Conservation (phyloP, 805 yeast genomes). For the Saccharomycopsis selenospora region DNA sequence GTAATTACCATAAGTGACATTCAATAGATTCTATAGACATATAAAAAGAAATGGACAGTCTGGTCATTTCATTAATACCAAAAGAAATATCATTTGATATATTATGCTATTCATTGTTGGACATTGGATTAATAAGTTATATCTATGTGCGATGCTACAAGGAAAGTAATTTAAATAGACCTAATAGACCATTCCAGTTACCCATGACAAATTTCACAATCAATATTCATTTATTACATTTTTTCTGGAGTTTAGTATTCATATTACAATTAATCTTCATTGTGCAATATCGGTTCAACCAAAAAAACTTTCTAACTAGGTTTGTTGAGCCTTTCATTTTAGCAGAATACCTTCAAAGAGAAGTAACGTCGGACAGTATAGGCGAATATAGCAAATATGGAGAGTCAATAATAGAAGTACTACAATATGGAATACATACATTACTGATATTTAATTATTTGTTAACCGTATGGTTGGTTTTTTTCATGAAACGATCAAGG, state of each 20-base stretch:
- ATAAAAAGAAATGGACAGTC: too few relatives aligned
- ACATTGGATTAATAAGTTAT: background rate
- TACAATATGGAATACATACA: too few relatives aligned
- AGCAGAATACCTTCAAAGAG: too few relatives aligned
- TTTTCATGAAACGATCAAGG: background rate
- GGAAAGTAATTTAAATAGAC: background rate
- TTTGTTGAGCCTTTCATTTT: too few relatives aligned
- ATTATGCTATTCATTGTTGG: background rate
- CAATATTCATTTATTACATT: background rate
- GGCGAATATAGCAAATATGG: too few relatives aligned
- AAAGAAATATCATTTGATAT: background rate
- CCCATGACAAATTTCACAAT: background rate
- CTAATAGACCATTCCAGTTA: background rate
- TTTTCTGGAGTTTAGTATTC: background rate
- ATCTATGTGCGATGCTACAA: background rate
- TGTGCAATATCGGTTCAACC: conserved; percentile 1
- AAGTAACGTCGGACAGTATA: too few relatives aligned
- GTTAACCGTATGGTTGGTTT: background rate
- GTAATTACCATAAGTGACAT: too few relatives aligned
- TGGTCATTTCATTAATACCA: too few relatives aligned
- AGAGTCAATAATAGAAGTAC: too few relatives aligned
- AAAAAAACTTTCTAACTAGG: background rate
- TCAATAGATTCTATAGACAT: too few relatives aligned
- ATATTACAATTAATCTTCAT: background rate
- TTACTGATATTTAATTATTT: background rate